These are phyloP conservation scores for Nadsonia commutata DNA, from an alignment of 1,139 yeast genomes.

Conservation along the genomic window DNA sequence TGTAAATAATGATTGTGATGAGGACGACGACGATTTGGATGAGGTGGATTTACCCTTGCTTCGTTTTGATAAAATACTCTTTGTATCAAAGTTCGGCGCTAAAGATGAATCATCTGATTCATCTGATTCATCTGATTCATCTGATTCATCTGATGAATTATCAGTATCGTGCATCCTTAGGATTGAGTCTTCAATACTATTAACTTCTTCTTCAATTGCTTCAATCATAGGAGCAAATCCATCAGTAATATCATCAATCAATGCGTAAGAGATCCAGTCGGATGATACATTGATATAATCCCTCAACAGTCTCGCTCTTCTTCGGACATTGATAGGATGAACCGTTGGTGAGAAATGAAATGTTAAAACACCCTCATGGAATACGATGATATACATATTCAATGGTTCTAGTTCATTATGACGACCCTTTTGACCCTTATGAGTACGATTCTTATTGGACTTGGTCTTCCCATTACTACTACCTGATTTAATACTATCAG, in stretches of 20 bases:
- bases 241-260: conserved; percentile 93
- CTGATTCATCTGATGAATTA: conserved; percentile 30
- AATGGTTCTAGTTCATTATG: conserved; percentile 60
- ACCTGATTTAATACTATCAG: not conserved
- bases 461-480: conserved; percentile 1
- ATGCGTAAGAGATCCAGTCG: conserved; percentile 95
- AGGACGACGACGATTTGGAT: conserved; percentile 8
- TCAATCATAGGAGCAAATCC: conserved; percentile 95
- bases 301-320: conserved; percentile 74
- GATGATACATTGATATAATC: conserved; percentile 84
- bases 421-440: conserved; percentile 4
- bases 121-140: conserved; percentile 23
- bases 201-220: conserved; percentile 80
- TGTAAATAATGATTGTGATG: not conserved
- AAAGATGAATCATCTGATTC: conserved; percentile 3
- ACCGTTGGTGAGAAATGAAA: conserved; percentile 94
- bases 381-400: conserved; percentile 85
- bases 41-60: conserved; percentile 9
- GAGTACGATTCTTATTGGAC: not conserved
- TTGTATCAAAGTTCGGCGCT: conserved; percentile 4
- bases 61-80: not conserved
- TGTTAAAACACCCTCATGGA: conserved; percentile 78
- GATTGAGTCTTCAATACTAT: conserved; percentile 81
- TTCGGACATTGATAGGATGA: conserved; percentile 87
- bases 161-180: conserved; percentile 70